Conservation (phyloP, 106 monocot species). For the Dactylorhiza incarnata region DNA sequence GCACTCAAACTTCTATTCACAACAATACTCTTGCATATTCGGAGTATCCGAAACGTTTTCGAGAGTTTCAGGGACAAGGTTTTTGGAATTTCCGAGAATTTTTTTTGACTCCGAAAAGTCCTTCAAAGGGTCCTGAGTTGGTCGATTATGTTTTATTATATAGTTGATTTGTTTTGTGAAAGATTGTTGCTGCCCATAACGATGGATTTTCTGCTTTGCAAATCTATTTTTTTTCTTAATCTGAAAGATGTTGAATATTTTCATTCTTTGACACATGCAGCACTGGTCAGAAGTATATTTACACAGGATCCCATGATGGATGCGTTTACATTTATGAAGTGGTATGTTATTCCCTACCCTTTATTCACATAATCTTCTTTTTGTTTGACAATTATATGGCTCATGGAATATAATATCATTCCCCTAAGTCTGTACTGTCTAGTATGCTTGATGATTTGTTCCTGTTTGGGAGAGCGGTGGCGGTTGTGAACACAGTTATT, state of each 20-base stretch:
- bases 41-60: too few species aligned
- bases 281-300: slow-evolving; percentile 59
- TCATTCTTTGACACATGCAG: slow-evolving; percentile 12
- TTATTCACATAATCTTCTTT: not conserved
- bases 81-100: too few species aligned
- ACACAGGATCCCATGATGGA: slow-evolving; percentile 46
- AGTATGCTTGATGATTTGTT: too few species aligned
- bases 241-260: not conserved
- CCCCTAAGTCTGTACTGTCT: too few species aligned
- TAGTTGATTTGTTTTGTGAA: not conserved
- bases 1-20: too few species aligned
- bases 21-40: too few species aligned
- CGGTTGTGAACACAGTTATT: too few species aligned
- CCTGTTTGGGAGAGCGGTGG: too few species aligned
- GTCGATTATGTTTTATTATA: not conserved
- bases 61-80: too few species aligned
- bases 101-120: too few species aligned
- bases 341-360: slow-evolving; percentile 15
- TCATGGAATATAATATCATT: not conserved
- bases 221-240: not conserved
- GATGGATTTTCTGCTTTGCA: not conserved
- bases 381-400: not conserved
- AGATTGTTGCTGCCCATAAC: not conserved
- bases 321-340: slow-evolving; percentile 48
- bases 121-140: too few species aligned